Conservation (phyloP, 257 asterid species). For the Voacanga thouarsii region DNA sequence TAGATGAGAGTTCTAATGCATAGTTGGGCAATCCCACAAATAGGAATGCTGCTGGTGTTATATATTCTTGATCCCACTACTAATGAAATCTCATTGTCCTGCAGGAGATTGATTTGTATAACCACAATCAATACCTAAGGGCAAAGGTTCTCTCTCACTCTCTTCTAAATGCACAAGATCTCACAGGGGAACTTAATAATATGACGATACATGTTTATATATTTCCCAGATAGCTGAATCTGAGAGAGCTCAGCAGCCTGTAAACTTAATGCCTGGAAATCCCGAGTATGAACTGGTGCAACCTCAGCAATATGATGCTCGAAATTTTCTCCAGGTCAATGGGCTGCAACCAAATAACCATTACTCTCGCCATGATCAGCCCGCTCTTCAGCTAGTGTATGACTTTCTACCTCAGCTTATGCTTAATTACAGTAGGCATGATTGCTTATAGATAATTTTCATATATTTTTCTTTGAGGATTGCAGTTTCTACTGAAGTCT, state of each 20-base stretch:
- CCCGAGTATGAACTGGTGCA: slow-evolving; percentile 53
- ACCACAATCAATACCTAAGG: slow-evolving; percentile 81
- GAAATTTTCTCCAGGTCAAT: slow-evolving; percentile 68
- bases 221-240: slow-evolving; percentile 66
- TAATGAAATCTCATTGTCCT: slow-evolving; percentile 19
- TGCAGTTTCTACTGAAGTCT: too few relatives aligned
- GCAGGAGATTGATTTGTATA: slow-evolving; percentile 88
- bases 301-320: slow-evolving; percentile 66
- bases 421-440: neutral
- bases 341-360: slow-evolving; percentile 44
- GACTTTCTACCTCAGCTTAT: neutral
- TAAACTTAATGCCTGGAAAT: slow-evolving; percentile 80
- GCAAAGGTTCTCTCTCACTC: slow-evolving; percentile 54
- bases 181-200: too few relatives aligned
- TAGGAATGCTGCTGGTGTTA: neutral
- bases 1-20: neutral
- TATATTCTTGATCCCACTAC: neutral
- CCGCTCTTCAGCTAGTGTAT: slow-evolving; percentile 66
- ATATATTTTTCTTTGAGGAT: too few relatives aligned
- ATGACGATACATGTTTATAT: neutral
- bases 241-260: slow-evolving; percentile 65
- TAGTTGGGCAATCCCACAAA: neutral
- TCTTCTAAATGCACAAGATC: too few relatives aligned
- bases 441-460: too few relatives aligned
- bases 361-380: slow-evolving; percentile 52